These are phyloP conservation scores for Salix purpurea DNA, from an alignment of 345 rosid species.

Conservation along the genomic window DNA sequence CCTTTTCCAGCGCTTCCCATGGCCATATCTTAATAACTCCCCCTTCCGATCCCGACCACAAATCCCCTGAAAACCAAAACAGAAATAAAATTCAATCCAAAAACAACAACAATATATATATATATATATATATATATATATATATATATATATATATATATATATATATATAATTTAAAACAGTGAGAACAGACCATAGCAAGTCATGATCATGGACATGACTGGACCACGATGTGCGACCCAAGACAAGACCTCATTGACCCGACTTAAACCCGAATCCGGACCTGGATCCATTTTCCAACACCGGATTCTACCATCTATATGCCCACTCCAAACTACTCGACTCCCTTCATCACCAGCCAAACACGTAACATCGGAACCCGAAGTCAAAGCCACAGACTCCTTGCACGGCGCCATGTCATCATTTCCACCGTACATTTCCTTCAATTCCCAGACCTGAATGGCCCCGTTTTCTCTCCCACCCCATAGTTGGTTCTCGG, in stretches of 20 bases:
- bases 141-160: too few species aligned
- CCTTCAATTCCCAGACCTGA: conserved; percentile 21
- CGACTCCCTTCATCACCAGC: conserved; percentile 22
- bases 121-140: too few species aligned
- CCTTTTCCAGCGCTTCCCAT: conserved; percentile 87
- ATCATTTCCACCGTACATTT: conserved; percentile 14
- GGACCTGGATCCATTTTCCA: conserved; percentile 23
- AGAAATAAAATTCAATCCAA: not conserved
- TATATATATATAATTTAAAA: too few species aligned
- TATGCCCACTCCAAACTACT: conserved; percentile 32
- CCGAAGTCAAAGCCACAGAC: conserved; percentile 7
- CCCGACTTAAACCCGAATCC: not conserved
- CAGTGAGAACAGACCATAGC: conserved; percentile 13
- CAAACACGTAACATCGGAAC: conserved; percentile 19
- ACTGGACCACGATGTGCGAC: conserved; percentile 27
- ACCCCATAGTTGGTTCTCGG: conserved; percentile 22
- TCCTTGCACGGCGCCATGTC: conserved; percentile 21
- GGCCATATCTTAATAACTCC: conserved; percentile 87
- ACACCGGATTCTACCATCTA: conserved; percentile 25
- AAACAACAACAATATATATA: not conserved
- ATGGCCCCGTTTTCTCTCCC: conserved; percentile 24
- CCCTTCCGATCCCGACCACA: conserved; percentile 94
- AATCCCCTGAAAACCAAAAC: conserved; percentile 55
- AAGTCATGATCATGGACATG: conserved; percentile 21
- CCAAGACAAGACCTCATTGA: conserved; percentile 29